Base-by-base conservation (phyloP, 2,329 filamentous ascomycete species). In the Onygenales sp. region DNA sequence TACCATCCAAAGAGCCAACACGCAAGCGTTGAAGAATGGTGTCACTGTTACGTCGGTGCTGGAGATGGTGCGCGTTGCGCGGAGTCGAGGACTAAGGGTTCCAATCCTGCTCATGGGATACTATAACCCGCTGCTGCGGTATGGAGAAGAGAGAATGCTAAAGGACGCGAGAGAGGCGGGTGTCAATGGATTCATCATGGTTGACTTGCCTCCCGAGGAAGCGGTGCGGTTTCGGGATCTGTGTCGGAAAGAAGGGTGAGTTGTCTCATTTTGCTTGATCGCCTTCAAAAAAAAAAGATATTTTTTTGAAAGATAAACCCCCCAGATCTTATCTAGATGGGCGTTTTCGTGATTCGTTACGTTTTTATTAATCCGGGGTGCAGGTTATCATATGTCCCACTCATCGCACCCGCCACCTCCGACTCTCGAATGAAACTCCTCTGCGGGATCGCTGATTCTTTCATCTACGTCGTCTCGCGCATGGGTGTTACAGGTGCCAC, bases 41-140 rank as follows among this genome's bases (percentile, higher is more conserved):
- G 88, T 97, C 58, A 95, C 86, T 9, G 86, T 95, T 57, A 77
- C 81, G 60, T 83, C 81, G 51, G 87, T 88, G 13, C 79, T 98
- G 42, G 79, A 87, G 64, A 92, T 95, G 78, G 86, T 96, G 56
- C 85, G 86, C 62, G 81, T 87, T 57, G 89, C 92, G 46, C 81
- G 93, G 63, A 78, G 80, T 61, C 80, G 79, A 57, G 93, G 93
- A 42, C 77, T 97, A 52, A 85, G 80, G 63, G 83, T 86, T 0
- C 93, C 93, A 0, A 82, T 98, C 42, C 74, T 98, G 66, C 81
- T 98, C 60, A 98, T 98, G 93, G 93, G 93, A 64, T 98, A 98
- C 80, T 98, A 95, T 75, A 98, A 98, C 76, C 93, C 93, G 1
- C 78, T 97, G 57, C 77, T 97, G 57, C 88, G 86, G 64, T 98